Evolutionary conservation across 345 rosid species (phyloP).

Genomic region (Pistacia integerrima): DNA sequence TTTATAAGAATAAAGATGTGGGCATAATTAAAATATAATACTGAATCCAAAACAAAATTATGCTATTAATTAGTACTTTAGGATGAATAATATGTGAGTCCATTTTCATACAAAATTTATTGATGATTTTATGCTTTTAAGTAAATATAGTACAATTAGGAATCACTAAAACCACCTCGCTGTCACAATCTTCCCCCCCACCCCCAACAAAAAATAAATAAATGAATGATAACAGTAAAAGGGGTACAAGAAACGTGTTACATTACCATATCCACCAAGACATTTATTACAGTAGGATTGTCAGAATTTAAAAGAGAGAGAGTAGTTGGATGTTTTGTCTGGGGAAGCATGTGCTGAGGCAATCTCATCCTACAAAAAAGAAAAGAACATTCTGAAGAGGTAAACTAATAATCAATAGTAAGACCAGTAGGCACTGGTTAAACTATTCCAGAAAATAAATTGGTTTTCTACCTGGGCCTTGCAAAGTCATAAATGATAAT

Average conservation of each 20-base stretch:
- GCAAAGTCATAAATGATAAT: conserved; percentile 85
- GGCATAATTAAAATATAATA: no score
- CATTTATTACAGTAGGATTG: conserved; percentile 78
- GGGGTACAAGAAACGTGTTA: neutral
- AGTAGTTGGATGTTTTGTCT: conserved; percentile 79
- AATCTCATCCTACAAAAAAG: conserved; percentile 59
- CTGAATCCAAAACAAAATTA: no score
- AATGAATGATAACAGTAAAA: neutral
- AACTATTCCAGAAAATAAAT: neutral
- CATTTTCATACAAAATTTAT: no score
- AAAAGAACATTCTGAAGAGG: conserved; percentile 19
- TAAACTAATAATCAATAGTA: conserved; percentile 12
- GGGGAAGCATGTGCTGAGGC: conserved; percentile 82
- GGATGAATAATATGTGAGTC: no score
- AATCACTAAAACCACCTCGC: no score
- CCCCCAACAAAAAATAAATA: neutral
- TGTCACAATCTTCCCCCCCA: neutral
- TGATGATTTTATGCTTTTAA: no score
- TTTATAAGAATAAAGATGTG: no score
- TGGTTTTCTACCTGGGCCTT: conserved; percentile 64
- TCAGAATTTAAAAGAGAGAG: conserved; percentile 69
- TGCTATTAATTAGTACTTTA: no score
- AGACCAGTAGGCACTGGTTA: conserved; percentile 2
- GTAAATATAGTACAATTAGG: no score
- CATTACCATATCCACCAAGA: conserved; percentile 88